Evolutionary conservation across 306 rosid genomes (phyloP).

Genomic region (Pyrus bretschneideri): DNA sequence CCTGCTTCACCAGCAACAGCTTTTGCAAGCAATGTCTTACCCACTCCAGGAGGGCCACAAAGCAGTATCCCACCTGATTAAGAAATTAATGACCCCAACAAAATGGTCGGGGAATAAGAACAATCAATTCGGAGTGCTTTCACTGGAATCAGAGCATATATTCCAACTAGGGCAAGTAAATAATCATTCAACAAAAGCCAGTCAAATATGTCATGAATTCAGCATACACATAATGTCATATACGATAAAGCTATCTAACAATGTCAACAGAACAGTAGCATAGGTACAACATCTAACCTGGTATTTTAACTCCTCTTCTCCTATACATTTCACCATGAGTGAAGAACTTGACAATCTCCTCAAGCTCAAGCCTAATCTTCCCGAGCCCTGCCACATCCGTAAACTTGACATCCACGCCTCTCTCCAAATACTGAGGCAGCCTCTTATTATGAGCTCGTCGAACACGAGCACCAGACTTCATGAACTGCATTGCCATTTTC

Average conservation of each 20-base stretch:
- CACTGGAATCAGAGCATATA: not conserved
- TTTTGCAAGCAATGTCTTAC: slow-evolving; percentile 94
- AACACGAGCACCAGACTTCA: slow-evolving; percentile 94
- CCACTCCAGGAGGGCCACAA: slow-evolving; percentile 98
- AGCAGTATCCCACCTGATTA: slow-evolving; percentile 94
- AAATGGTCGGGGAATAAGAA: too few species aligned
- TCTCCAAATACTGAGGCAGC: slow-evolving; percentile 86
- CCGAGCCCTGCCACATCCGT: slow-evolving; percentile 95
- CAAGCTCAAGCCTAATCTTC: slow-evolving; percentile 92
- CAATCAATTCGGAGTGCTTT: too few species aligned
- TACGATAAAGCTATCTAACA: not conserved
- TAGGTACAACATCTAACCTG: slow-evolving; percentile 45
- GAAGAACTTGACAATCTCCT: slow-evolving; percentile 97
- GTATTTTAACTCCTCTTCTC: slow-evolving; percentile 93
- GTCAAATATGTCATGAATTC: not conserved
- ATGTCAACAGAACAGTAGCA: slow-evolving; percentile 5
- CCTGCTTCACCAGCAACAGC: slow-evolving; percentile 99
- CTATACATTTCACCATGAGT: slow-evolving; percentile 95
- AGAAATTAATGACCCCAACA: slow-evolving; percentile 25
- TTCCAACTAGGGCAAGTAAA: not conserved
- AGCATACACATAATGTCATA: not conserved
- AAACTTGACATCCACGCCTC: slow-evolving; percentile 89
- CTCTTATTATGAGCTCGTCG: slow-evolving; percentile 65
- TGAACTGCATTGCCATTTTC: slow-evolving; percentile 92
- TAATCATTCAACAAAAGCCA: not conserved